Evolutionary conservation across 78 protist genomes (phyloP), one percentile per base, ranked within the genome.

Genomic region (Dictyostelium capitatum): DNA sequence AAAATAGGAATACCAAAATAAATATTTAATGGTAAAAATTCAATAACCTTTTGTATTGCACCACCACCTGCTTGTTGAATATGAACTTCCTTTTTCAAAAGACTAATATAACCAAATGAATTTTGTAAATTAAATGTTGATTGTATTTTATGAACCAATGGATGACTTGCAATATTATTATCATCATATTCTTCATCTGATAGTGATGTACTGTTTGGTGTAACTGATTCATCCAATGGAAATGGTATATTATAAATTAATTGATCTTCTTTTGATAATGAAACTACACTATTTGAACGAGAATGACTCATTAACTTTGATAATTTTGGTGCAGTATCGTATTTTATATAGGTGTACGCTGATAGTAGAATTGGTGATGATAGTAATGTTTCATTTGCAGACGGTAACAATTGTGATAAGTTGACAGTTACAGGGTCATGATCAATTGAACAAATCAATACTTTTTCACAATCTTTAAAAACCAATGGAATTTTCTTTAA

Each of bases 1-100:
- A 83, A 83, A 19, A 95, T 82, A 5, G 97, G 96, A 11, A 95
- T 79, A 28, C 97, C 97, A 90, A 73, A 90, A 51, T 62, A 69
- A 12, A 95, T 46, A 65, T 90, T 89, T 19, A 59, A 51, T 19
- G 83, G 83, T 48, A 83, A 6, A 95, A 92, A 91, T 15, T 64
- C 73, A 3, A 72, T 50, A 20, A 57, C 41, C 20, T 30, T 28
- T 82, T 65, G 41, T 46, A 28, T 19, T 57, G 32, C 6, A 12
- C 43, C 41, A n/a, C 6, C 1, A 25, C 25, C 41, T 11, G 14
- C 8, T 59, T 59, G 69, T 59, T 59, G 69, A 51, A n/a, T 73
- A 46, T 37, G 62, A 28, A 67, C 6, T 50, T 80, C 89, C 30
- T 84, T 79, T 28, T 79, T 72, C 28, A 89, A 56, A 17, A 79